Conservation (phyloP, 257 asterid genomes). For the Euphrasia confusa region DNA sequence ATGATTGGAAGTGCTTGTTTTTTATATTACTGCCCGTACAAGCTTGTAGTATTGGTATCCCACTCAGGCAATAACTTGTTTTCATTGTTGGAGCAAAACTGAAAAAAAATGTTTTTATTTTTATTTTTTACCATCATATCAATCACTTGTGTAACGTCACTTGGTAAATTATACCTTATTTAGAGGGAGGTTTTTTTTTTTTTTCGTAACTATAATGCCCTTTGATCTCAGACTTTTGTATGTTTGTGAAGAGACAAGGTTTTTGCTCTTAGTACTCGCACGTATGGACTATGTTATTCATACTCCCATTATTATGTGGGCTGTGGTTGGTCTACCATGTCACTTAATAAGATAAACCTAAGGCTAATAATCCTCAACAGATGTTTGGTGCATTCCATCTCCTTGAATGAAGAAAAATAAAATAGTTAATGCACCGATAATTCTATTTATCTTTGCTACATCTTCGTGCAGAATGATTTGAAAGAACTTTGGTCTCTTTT, state of each 20-base stretch:
- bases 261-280: background rate
- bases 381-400: slow-evolving; percentile 7
- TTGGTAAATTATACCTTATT: background rate
- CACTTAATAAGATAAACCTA: background rate
- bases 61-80: background rate
- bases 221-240: slow-evolving; percentile 7
- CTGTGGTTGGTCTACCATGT: too few relatives aligned
- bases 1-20: too few relatives aligned
- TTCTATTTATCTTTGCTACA: too few relatives aligned
- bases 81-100: background rate
- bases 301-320: background rate
- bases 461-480: slow-evolving; percentile 83
- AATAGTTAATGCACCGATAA: background rate
- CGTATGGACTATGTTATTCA: background rate
- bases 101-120: too few relatives aligned
- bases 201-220: background rate
- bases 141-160: too few relatives aligned
- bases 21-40: too few relatives aligned
- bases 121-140: too few relatives aligned
- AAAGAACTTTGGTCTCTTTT: slow-evolving; percentile 98
- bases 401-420: slow-evolving; percentile 7
- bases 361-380: background rate
- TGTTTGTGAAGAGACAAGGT: background rate
- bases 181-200: background rate
- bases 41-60: too few relatives aligned